Base-by-base conservation (phyloP, 2,329 filamentous ascomycete genomes). In the Fusarium xylarioides region DNA sequence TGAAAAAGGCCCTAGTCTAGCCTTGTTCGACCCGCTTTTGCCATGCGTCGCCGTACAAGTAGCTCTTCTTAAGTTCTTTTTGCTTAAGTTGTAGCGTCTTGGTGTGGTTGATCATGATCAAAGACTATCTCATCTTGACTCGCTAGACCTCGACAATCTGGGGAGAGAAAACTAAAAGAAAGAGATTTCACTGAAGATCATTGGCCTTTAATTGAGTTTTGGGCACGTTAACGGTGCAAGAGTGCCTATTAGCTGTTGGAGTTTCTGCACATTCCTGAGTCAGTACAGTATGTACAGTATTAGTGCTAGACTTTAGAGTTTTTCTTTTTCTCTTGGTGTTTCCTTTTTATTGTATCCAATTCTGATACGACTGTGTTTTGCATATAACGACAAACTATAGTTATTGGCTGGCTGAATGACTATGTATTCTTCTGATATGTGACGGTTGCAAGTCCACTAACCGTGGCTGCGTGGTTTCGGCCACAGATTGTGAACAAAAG, bases 241-340 rank as follows among this genome's bases (percentile, higher is more conserved):
- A 40, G 34, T 10, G 35, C 15, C 54, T 30, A 37, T 54, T 54
- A 54, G 50, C 35, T 49, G 56, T 32, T 19, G 40, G 23, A 43
- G 49, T 28, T 63, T 57, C 40, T 35, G 52, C 30, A 50, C 63
- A 74, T 74, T 74, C 71, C 67, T 66, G 71, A 74, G 67, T 74
- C 71, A 56, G 50, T 34, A 47, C 38, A 32, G 46, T 38, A 9
- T 12, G 10, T 26, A 49, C 46, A n/a, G 21, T 49, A 52, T 43
- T 43, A 37, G 32, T 42, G 37, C 42, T 23, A 28, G 34, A 23
- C 28, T 58, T 72, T 72, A 44, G 35, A 69, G 44, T 52, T 73
- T 61, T 61, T 26, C 16, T 46, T 30, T 30, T 43, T 49, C 37
- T 63, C 42, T 26, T 34, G 49, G 37, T 46, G 37, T 58, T 50